phyloP scores from a whole-genome alignment of 306 rosid genomes.

The Amphicarpaea edgeworthii region DNA sequence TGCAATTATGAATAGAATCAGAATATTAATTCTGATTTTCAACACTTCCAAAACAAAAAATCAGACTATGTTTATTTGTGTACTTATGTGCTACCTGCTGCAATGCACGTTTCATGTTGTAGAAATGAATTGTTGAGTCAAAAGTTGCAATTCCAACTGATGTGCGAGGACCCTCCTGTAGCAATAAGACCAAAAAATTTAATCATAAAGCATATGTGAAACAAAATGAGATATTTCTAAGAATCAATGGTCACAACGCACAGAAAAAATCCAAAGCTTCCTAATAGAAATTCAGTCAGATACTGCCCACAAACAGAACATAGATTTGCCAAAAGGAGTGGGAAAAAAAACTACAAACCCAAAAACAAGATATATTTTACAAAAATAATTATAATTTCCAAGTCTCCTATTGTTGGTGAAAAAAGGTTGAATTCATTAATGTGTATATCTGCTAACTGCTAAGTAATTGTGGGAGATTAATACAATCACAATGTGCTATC shows the following conservation, averaged over 20 bases:
- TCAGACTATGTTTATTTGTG: conserved; percentile 10
- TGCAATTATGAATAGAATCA: too few relatives aligned
- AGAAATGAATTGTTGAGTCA: conserved; percentile 95
- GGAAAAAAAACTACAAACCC: conserved; percentile 25
- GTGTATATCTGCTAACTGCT: not conserved
- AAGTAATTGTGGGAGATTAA: not conserved
- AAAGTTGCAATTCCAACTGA: conserved; percentile 92
- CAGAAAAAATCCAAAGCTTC: not conserved
- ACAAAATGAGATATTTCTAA: conserved; percentile 9
- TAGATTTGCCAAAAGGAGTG: conserved; percentile 3
- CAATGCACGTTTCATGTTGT: conserved; percentile 90
- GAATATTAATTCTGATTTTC: too few relatives aligned
- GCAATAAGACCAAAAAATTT: conserved; percentile 27
- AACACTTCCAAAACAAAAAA: not conserved
- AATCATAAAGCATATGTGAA: conserved; percentile 26
- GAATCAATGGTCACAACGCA: not conserved
- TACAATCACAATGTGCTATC: not conserved
- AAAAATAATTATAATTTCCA: conserved; percentile 4
- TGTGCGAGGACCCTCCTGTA: conserved; percentile 95
- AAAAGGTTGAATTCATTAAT: not conserved
- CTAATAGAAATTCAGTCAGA: conserved; percentile 9
- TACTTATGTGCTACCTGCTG: conserved; percentile 74
- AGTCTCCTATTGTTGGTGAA: not conserved
- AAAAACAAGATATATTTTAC: not conserved
- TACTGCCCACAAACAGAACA: conserved; percentile 14